phyloP scores from a whole-genome alignment of 1,284 basidiomycete genomes.

The Anthracocystis panici-leucophaei region DNA sequence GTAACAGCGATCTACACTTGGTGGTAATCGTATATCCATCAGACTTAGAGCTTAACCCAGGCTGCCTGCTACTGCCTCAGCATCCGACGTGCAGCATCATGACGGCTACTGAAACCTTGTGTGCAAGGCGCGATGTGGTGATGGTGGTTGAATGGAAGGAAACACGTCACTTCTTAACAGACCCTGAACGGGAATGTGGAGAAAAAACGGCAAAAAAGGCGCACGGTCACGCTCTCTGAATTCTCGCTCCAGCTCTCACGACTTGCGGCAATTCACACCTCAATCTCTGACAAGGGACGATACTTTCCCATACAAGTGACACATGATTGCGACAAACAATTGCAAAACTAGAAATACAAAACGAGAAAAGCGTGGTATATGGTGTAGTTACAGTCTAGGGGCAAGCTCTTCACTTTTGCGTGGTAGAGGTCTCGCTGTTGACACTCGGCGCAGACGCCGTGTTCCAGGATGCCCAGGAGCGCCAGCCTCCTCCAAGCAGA shows the following conservation, averaged over 20 bases:
- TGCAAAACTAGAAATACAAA: constrained; percentile 23
- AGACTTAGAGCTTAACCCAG: too few relatives aligned
- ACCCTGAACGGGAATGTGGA: not conserved
- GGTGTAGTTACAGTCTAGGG: too few relatives aligned
- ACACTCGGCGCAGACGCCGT: constrained; percentile 4
- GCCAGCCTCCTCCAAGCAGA: constrained; percentile 26
- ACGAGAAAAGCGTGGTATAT: not conserved
- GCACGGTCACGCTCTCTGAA: too few relatives aligned
- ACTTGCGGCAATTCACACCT: too few relatives aligned
- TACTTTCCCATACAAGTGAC: too few relatives aligned
- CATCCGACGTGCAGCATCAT: not conserved
- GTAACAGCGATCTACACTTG: too few relatives aligned
- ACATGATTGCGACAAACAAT: not conserved
- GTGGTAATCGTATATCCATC: too few relatives aligned
- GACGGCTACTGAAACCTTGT: not conserved
- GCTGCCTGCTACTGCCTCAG: not conserved
- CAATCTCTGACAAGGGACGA: too few relatives aligned
- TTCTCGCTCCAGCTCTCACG: too few relatives aligned
- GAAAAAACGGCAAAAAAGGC: too few relatives aligned
- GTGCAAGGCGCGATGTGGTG: not conserved
- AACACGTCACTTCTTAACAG: not conserved
- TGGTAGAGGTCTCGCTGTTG: constrained; percentile 4
- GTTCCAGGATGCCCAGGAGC: constrained; percentile 41
- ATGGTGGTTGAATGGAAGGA: not conserved
- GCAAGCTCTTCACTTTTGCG: constrained; percentile 10